Evolutionary conservation across 2,329 filamentous ascomycete genomes (phyloP).

Genomic region (Huntiella omanensis): DNA sequence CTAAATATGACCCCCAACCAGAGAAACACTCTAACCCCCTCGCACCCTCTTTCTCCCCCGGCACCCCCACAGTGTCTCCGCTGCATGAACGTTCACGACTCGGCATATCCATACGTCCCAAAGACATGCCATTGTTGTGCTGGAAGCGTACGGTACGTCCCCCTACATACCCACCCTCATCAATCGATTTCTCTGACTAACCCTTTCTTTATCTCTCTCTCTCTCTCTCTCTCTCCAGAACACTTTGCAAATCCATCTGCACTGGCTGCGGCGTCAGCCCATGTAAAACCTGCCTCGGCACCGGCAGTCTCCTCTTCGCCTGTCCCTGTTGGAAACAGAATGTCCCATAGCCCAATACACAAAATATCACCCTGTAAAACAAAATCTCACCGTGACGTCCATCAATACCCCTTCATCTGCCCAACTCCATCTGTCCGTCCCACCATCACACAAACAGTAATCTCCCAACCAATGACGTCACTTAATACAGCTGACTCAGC

Average conservation of each 20-base stretch:
- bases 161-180: background rate
- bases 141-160: slow-evolving; percentile 3
- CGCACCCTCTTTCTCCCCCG: background rate
- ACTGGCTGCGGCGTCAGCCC: background rate
- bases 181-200: background rate
- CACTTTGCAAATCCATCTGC: background rate
- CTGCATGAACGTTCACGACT: slow-evolving; percentile 2
- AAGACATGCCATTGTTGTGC: slow-evolving; percentile 5
- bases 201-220: background rate
- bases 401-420: no score
- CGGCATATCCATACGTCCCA: slow-evolving; percentile 1
- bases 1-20: background rate
- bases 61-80: slow-evolving; percentile 1
- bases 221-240: background rate
- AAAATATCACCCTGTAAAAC: background rate
- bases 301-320: background rate
- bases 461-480: no score
- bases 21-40: no score
- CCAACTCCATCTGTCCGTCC: no score
- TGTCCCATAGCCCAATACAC: background rate
- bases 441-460: no score
- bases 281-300: background rate
- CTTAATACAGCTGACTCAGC: background rate
- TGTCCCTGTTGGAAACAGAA: background rate
- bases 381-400: background rate